phyloP scores from a whole-genome alignment of 441 rosid genomes.

The Theobroma grandiflorum region DNA sequence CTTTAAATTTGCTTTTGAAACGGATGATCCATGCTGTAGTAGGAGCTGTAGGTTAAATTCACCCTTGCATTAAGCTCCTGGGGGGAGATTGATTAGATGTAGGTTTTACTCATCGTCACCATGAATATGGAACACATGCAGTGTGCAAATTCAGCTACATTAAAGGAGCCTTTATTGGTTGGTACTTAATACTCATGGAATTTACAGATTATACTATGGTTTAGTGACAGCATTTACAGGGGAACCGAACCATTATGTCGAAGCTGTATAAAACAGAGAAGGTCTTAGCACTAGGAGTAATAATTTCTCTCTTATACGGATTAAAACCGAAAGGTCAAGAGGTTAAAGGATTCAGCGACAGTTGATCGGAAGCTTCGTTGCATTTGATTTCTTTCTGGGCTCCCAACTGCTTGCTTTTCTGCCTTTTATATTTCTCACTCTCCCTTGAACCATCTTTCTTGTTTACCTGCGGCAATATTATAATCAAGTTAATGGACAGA shows the following conservation, averaged over 20 bases:
- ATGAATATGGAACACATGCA: background rate
- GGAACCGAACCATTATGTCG: background rate
- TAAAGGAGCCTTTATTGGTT: background rate
- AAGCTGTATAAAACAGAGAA: background rate
- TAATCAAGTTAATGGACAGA: background rate
- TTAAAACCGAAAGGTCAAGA: background rate
- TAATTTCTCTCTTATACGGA: background rate
- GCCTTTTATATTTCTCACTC: conserved; percentile 42
- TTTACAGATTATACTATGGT: conserved; percentile 15
- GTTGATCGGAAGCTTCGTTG: conserved; percentile 9
- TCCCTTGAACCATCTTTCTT: conserved; percentile 48
- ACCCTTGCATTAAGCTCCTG: background rate
- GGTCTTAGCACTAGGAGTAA: background rate
- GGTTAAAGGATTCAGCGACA: background rate
- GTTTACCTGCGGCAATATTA: conserved; percentile 43
- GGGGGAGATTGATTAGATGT: background rate
- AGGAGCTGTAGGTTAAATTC: background rate
- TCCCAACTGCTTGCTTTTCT: conserved; percentile 31
- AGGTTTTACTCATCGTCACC: background rate
- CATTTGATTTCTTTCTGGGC: conserved; percentile 32
- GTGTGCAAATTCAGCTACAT: background rate
- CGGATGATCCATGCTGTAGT: background rate
- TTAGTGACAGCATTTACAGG: conserved; percentile 19
- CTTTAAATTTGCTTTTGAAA: background rate
- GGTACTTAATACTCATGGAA: background rate